phyloP scores from a whole-genome alignment of 768 basidiomycete genomes.

The Podaxis sp. region DNA sequence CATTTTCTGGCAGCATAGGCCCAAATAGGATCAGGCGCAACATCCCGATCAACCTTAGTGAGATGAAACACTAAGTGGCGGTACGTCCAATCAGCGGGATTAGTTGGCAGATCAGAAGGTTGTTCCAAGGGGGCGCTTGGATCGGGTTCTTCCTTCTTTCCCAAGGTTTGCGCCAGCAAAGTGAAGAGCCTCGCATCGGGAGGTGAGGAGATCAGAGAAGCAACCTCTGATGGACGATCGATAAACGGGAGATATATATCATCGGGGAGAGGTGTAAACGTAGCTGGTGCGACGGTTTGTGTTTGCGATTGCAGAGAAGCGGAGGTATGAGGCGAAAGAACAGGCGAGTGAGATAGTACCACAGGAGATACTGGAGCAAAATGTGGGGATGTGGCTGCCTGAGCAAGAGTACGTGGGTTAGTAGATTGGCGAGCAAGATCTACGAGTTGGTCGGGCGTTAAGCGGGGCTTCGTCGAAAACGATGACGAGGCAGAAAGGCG shows the following conservation, averaged over 20 bases:
- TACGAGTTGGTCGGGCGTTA: constrained; percentile 73
- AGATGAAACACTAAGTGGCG: constrained; percentile 69
- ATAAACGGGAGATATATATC: constrained; percentile 86
- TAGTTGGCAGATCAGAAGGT: constrained; percentile 37
- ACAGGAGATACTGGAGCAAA: constrained; percentile 28
- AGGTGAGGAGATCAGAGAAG: constrained; percentile 58
- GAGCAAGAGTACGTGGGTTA: constrained; percentile 30
- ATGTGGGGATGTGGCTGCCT: constrained; percentile 16
- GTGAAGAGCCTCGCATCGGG: constrained; percentile 73
- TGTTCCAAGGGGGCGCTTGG: constrained; percentile 11
- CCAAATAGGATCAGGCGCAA: constrained; percentile 73
- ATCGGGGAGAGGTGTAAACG: constrained; percentile 74
- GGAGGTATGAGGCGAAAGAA: constrained; percentile 6
- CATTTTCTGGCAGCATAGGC: constrained; percentile 71
- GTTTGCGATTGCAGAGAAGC: constrained; percentile 11
- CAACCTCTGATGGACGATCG: constrained; percentile 77
- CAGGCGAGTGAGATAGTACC: constrained; percentile 24
- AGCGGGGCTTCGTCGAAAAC: constrained; percentile 43
- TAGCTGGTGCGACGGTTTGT: constrained; percentile 41
- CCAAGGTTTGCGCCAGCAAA: constrained; percentile 72
- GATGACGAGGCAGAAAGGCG: constrained; percentile 32
- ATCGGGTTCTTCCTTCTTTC: constrained; percentile 22
- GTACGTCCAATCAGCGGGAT: constrained; percentile 74
- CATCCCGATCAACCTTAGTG: constrained; percentile 57
- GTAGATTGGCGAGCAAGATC: constrained; percentile 69